These are phyloP conservation scores for Hippophae tibetana DNA, from an alignment of 306 rosid genomes.

Conservation along the genomic window DNA sequence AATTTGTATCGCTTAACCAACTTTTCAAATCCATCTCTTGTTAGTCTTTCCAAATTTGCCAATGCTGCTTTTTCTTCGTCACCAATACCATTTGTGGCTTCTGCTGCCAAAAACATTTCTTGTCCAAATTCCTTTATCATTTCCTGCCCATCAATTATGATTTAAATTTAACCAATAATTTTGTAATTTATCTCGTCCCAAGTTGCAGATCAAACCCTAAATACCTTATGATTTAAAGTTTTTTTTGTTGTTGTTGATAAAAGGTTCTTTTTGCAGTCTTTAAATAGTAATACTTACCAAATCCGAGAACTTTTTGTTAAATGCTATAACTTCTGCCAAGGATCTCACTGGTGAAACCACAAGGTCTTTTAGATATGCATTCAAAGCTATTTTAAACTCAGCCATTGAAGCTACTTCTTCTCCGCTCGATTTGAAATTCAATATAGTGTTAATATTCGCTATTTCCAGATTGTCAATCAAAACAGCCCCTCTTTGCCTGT, in stretches of 20 bases:
- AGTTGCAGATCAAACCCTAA: too few relatives aligned
- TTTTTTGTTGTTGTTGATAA: too few relatives aligned
- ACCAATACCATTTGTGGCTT: slow-evolving; percentile 21
- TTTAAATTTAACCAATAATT: too few relatives aligned
- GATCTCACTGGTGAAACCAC: slow-evolving; percentile 38
- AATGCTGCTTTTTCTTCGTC: slow-evolving; percentile 4
- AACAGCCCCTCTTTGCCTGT: background rate
- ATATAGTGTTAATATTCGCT: background rate
- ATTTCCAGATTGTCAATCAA: background rate
- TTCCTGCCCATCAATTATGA: slow-evolving; percentile 9
- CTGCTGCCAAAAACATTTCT: slow-evolving; percentile 10
- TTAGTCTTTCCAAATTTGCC: slow-evolving; percentile 6
- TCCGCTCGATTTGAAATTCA: slow-evolving; percentile 16
- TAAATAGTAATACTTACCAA: slow-evolving; percentile 15
- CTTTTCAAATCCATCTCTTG: slow-evolving; percentile 19
- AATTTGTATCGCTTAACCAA: slow-evolving; percentile 8
- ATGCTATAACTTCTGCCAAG: slow-evolving; percentile 42
- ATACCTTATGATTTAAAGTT: too few relatives aligned
- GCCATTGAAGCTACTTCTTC: slow-evolving; percentile 27
- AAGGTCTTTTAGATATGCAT: slow-evolving; percentile 34
- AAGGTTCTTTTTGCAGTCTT: too few relatives aligned
- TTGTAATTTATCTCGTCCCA: too few relatives aligned
- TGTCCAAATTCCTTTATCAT: slow-evolving; percentile 13
- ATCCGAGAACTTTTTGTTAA: slow-evolving; percentile 28
- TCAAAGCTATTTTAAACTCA: slow-evolving; percentile 46